These are phyloP conservation scores for Thelonectria discophora DNA, from an alignment of 2,329 filamentous ascomycete species.

Conservation along the genomic window DNA sequence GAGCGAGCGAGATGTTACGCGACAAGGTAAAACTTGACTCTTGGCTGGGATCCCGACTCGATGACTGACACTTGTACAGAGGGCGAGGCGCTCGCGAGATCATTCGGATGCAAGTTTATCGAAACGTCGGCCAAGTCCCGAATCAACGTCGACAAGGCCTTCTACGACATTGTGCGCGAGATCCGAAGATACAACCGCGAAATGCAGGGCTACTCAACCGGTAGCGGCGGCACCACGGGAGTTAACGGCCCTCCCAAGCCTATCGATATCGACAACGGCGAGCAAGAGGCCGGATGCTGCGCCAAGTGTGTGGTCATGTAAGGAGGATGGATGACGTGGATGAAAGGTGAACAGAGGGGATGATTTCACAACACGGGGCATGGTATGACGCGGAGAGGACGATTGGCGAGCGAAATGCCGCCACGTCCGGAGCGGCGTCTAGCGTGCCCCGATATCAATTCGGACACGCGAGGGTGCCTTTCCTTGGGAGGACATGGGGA, in stretches of 20 bases:
- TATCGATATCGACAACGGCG: conserved; percentile 79
- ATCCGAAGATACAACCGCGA: conserved; percentile 99
- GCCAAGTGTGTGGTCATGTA: conserved; percentile 89
- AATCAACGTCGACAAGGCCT: conserved; percentile 98
- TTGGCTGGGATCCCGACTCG: neutral
- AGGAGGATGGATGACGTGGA: conserved; percentile 39
- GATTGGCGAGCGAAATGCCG: conserved; percentile 24
- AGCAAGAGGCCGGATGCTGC: conserved; percentile 80
- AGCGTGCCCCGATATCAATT: conserved; percentile 30
- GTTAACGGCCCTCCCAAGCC: conserved; percentile 71
- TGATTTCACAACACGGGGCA: conserved; percentile 24
- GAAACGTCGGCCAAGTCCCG: conserved; percentile 98
- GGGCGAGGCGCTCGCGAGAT: conserved; percentile 84
- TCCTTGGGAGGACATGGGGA: conserved; percentile 31
- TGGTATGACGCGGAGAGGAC: conserved; percentile 19
- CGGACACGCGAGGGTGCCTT: conserved; percentile 32
- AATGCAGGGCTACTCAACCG: conserved; percentile 86
- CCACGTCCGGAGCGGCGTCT: conserved; percentile 23
- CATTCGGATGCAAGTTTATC: conserved; percentile 97
- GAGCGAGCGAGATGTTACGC: conserved; percentile 86
- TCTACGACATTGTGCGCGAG: conserved; percentile 97
- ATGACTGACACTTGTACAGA: conserved; percentile 62
- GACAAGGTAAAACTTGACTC: conserved; percentile 73
- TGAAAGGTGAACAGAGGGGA: conserved; percentile 27
- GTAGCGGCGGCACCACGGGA: conserved; percentile 71